phyloP scores from a whole-genome alignment of 2,329 filamentous ascomycete genomes.

The Chaetomium sp. region DNA sequence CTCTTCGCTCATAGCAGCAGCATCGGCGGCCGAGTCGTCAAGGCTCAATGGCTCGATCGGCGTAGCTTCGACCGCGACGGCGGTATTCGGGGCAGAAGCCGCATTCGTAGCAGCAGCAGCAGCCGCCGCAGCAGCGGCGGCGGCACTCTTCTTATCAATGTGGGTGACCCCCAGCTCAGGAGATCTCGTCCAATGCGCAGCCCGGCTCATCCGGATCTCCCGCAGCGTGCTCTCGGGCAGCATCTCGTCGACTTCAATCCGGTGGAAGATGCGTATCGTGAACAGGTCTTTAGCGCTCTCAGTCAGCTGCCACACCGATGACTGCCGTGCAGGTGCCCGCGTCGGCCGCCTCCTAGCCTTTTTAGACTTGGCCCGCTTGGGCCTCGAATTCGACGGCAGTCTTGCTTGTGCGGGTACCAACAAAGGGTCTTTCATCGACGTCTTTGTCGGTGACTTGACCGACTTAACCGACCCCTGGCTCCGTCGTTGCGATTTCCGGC shows the following conservation, averaged over 20 bases:
- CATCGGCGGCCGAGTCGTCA: conserved; percentile 32
- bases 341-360: conserved; percentile 28
- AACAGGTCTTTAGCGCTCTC: conserved; percentile 54
- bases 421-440: conserved; percentile 21
- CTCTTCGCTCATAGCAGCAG: conserved; percentile 35
- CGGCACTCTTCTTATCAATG: conserved; percentile 26
- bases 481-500: conserved; percentile 21
- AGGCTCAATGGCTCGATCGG: conserved; percentile 46
- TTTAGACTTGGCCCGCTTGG: conserved; percentile 38
- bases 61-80: conserved; percentile 23
- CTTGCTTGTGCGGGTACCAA: conserved; percentile 21
- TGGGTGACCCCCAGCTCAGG: conserved; percentile 16
- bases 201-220: conserved; percentile 36
- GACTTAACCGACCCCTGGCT: conserved; percentile 21
- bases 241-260: conserved; percentile 54
- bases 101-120: too few species aligned
- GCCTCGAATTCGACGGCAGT: conserved; percentile 28
- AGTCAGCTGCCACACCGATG: conserved; percentile 46
- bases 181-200: conserved; percentile 24
- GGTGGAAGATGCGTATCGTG: conserved; percentile 47
- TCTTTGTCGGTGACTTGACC: conserved; percentile 21
- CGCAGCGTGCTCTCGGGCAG: conserved; percentile 47
- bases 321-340: conserved; percentile 25
- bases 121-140: conserved; percentile 8
- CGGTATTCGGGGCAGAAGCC: too few species aligned